A percentile compares a stretch with the other conserved stretches of the same genome.
Conservation (phyloP, 805 yeast genomes). For the Suhomyces prunicola region DNA sequence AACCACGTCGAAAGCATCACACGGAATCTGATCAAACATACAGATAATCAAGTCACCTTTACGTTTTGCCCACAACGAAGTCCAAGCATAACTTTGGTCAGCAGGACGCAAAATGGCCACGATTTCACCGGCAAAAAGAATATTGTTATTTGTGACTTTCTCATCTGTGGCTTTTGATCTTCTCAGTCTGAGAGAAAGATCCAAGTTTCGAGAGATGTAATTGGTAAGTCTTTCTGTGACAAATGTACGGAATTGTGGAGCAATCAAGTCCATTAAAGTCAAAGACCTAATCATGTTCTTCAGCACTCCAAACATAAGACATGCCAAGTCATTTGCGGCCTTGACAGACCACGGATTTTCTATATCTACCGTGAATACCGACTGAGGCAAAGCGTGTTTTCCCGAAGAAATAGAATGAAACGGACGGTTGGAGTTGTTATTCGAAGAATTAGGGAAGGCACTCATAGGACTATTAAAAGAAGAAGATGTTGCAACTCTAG, state of each 20-base stretch:
- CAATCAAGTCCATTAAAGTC: constrained; percentile 71
- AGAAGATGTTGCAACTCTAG: constrained; percentile 1
- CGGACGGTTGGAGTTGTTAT: constrained; percentile 35
- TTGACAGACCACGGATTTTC: constrained; percentile 75
- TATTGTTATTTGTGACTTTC: constrained; percentile 30
- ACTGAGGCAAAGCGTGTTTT: constrained; percentile 73
- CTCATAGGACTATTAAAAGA: constrained; percentile 8
- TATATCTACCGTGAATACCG: constrained; percentile 75
- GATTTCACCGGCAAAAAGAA: constrained; percentile 78
- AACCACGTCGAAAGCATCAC: constrained; percentile 33
- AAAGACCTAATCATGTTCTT: constrained; percentile 57
- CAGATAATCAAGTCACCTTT: constrained; percentile 69
- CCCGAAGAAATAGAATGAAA: constrained; percentile 67
- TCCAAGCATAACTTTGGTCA: constrained; percentile 64
- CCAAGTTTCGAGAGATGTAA: constrained; percentile 15
- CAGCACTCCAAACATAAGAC: constrained; percentile 80
- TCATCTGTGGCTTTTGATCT: constrained; percentile 6
- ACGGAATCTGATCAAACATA: constrained; percentile 80
- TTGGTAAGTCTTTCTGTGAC: constrained; percentile 55
- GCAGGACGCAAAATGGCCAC: constrained; percentile 75
- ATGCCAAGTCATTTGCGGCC: constrained; percentile 88
- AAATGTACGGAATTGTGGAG: constrained; percentile 70
- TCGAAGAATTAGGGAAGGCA: constrained; percentile 13
- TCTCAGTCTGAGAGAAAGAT: constrained; percentile 15
- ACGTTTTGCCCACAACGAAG: constrained; percentile 87